phyloP scores from a whole-genome alignment of 257 asterid genomes.

The Knoxia roxburghii region DNA sequence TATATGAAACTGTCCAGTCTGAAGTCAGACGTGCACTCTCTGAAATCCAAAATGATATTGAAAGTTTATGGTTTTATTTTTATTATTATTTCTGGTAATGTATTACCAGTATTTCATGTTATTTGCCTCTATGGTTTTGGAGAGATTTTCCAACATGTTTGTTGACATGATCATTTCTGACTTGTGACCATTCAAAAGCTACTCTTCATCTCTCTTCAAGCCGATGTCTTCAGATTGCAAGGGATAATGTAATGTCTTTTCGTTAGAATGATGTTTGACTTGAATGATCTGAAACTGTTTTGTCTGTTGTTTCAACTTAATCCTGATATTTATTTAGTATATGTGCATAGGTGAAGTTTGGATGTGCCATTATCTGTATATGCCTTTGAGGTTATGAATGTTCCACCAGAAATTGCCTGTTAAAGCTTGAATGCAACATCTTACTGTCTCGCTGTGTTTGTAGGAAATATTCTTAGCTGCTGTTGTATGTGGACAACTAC shows the following conservation, averaged over 20 bases:
- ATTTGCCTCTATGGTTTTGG: not conserved
- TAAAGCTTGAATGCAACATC: no score
- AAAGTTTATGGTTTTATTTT: conserved; percentile 17
- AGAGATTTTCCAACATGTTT: not conserved
- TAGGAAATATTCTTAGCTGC: no score
- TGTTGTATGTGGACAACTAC: not conserved
- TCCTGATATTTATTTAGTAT: no score
- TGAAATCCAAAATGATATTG: conserved; percentile 37
- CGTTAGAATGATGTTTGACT: not conserved
- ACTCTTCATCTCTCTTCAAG: not conserved
- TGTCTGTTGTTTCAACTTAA: no score
- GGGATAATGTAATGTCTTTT: not conserved
- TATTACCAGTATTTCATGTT: not conserved
- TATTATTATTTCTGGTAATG: not conserved
- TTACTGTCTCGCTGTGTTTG: no score
- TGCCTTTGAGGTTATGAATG: no score
- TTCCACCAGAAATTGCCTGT: no score
- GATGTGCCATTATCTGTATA: no score
- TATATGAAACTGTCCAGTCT: conserved; percentile 37
- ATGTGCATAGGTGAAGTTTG: no score
- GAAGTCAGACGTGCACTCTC: conserved; percentile 43
- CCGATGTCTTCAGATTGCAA: not conserved
- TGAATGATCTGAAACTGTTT: no score
- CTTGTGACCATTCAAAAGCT: not conserved
- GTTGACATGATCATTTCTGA: not conserved